A percentile compares a stretch with the other conserved stretches of the same genome.
These are phyloP conservation scores for Chaetomium sp. DNA, from an alignment of 2,329 filamentous ascomycete species.

Conservation along the genomic window DNA sequence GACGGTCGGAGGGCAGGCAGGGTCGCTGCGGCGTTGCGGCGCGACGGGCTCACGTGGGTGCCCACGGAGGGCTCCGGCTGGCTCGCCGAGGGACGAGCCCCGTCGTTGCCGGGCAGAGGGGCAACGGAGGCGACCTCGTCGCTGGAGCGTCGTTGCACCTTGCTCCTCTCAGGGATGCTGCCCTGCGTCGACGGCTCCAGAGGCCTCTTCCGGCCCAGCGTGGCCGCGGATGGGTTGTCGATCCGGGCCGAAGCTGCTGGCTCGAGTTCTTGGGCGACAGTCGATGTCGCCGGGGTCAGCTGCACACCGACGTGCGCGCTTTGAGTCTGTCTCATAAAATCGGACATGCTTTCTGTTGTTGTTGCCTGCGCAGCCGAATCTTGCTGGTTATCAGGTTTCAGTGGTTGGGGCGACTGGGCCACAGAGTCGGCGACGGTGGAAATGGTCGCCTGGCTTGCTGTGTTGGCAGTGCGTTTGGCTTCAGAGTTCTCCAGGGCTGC, in stretches of 20 bases:
- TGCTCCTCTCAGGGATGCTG: slow-evolving; percentile 9
- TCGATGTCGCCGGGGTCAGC: slow-evolving; percentile 9
- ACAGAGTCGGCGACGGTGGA: slow-evolving; percentile 33
- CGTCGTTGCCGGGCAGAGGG: not conserved
- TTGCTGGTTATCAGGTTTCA: not conserved
- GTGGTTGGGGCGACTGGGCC: slow-evolving; percentile 27
- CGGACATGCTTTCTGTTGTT: not conserved
- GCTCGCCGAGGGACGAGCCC: not conserved
- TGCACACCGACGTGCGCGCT: not conserved
- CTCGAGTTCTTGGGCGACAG: not conserved
- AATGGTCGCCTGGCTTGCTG: slow-evolving; percentile 49
- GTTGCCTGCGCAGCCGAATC: not conserved
- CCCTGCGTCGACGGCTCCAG: slow-evolving; percentile 4
- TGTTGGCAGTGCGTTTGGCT: slow-evolving; percentile 46
- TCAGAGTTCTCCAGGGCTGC: slow-evolving; percentile 60
- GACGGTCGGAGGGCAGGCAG: slow-evolving; percentile 6
- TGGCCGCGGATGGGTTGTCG: not conserved
- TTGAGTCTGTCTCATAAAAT: not conserved
- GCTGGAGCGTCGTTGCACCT: slow-evolving; percentile 18
- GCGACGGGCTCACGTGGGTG: slow-evolving; percentile 9
- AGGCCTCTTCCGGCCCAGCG: slow-evolving; percentile 11
- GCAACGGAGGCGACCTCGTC: not conserved
- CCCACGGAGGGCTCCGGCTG: slow-evolving; percentile 6
- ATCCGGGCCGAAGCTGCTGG: not conserved
- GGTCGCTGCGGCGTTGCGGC: slow-evolving; percentile 17